Evolutionary conservation across 1,284 basidiomycete species (phyloP).

Genomic region (Ceratobasidium sp.): DNA sequence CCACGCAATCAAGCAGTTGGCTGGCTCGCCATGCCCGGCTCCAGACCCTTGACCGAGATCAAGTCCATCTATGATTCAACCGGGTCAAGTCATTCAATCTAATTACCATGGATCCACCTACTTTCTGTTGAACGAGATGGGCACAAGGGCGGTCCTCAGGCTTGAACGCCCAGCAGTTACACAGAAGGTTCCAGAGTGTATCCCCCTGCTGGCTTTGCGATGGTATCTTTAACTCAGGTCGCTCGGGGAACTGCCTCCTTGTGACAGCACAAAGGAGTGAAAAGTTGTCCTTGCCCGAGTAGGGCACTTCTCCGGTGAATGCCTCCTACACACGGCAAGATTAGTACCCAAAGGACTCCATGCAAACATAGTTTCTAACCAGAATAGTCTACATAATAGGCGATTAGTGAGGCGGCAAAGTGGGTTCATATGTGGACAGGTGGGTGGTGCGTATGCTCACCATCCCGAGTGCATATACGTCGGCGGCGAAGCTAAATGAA

Average conservation of each 20-base stretch:
- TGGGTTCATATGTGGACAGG: neutral
- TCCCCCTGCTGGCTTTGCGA: neutral
- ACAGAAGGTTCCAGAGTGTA: conserved; percentile 11
- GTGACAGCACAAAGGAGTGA: too few relatives aligned
- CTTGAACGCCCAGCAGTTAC: neutral
- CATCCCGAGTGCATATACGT: conserved; percentile 31
- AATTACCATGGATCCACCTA: too few relatives aligned
- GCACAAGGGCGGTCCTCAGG: neutral
- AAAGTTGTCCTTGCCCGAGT: too few relatives aligned
- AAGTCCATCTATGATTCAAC: too few relatives aligned
- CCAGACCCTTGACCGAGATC: too few relatives aligned
- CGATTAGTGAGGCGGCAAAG: neutral
- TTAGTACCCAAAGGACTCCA: too few relatives aligned
- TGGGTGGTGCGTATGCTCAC: neutral
- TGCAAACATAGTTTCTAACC: neutral
- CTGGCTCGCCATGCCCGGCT: too few relatives aligned
- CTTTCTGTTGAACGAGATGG: too few relatives aligned
- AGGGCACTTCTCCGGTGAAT: too few relatives aligned
- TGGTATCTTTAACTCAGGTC: conserved; percentile 1
- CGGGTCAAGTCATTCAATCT: too few relatives aligned
- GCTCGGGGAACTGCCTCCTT: neutral
- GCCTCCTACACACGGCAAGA: too few relatives aligned
- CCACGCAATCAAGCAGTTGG: too few relatives aligned
- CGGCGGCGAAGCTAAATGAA: neutral
- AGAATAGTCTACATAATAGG: neutral